Evolutionary conservation across 2,329 filamentous ascomycete species (phyloP), one percentile per base, ranked within the genome.

Genomic region (Lasiodiplodia theobromae): DNA sequence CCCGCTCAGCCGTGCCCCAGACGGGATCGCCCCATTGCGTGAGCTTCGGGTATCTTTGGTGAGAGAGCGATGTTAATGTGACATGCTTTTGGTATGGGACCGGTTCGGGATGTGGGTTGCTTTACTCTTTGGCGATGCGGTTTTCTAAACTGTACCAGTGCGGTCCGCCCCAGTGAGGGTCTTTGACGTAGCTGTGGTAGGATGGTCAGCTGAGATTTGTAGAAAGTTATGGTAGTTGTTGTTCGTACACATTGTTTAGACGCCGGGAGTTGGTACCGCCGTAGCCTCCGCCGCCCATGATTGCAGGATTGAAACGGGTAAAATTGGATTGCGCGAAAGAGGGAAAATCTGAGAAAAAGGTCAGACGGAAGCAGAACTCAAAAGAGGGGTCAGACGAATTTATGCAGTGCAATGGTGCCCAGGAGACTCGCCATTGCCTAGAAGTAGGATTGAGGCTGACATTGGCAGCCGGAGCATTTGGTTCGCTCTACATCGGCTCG

Each of bases 1-100:
- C 88, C 76, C 88, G 88, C 78, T 90, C 88, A 4, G 64, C 64
- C 8, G 64, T 49, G 2, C 64, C 64, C 64, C 65, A 67, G 21
- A 38, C 54, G 18, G 65, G 65, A 4, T 51, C 54, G n/a, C 62
- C 62, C 62, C 62, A 65, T 40, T 28, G 25, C 1, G 58, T 62
- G 37, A 62, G 16, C 18, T 62, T 62, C 5, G 58, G 58, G 25
- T 62, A 62, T 14, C 40, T 62, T 10, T 4, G 16, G 23, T 2
- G 1, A 8, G 0, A 34, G 16, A 11, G 7, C 0, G 1, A 14
- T 18, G n/a, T 23, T 3, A 12, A 5, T 14, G 57, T 0, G 6
- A 16, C 12, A 11, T n/a, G 1, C 11, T 40, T 40, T 40, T 40
- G 12, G 38, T 1, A 2, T 16, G 38, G 11, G 14, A 40, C 4